Base-by-base conservation (phyloP, 495 filamentous ascomycete genomes). In the Aspergillus haitiensis region DNA sequence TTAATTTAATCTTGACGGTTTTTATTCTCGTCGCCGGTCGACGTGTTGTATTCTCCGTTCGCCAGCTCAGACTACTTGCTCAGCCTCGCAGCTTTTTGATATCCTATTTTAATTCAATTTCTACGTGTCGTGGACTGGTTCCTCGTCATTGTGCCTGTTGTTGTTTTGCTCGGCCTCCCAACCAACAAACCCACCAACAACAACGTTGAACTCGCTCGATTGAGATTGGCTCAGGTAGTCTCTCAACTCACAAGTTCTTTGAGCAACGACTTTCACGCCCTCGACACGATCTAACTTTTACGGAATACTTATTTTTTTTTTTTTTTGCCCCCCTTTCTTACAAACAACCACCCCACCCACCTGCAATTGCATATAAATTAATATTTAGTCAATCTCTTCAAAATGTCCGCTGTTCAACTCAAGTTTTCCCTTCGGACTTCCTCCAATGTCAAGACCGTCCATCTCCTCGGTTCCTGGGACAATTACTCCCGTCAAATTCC, bases 391-490 rank as follows among this genome's bases (percentile, higher is more conserved):
- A 64, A 60, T 58, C 54, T 49, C 46, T 63, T 64, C 75, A 88
- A 76, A 81, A 93, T 93, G 89, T 85, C 91, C 70, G 76, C 90
- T 70, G 86, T 92, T 75, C 89, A 94, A 80, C 82, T 94, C 51
- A 86, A 87, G 62, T 95, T 97, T 77, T 84, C 86, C 73, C 88
- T 98, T 72, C 92, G 93, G 79, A 96, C 94, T 73, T 96, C 93
- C 72, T 83, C 90, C 77, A 91, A 92, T 78, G 91, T 93, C 84
- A 96, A 97, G 86, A 93, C 92, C 76, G 94, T 95, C 76, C 94
- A 98, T 73, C 83, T 98, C 61, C 86, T 97, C 71, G 94, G 94
- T 70, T 97, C 94, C 61, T 98, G 94, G 94, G 95, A 98, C 82
- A 90, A 90, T 81, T 98, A 98, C 84, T 77, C 78, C 59, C 91